Conservation (phyloP, 805 yeast genomes). For the Candida pseudoglaebosa region DNA sequence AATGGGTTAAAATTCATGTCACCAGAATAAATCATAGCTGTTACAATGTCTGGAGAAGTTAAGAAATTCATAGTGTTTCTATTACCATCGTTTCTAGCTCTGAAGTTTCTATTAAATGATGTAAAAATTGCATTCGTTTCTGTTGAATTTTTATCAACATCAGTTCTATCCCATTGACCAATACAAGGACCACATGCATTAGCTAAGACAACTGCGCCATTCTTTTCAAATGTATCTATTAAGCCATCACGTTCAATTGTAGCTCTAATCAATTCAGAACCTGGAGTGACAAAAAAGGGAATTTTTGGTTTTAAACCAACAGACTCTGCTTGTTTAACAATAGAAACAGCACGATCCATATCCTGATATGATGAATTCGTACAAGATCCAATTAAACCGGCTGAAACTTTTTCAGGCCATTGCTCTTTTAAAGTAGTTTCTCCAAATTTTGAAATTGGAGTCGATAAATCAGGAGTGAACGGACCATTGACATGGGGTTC, state of each 20-base stretch:
- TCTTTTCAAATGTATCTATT: slow-evolving; percentile 70
- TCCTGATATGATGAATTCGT: slow-evolving; percentile 98
- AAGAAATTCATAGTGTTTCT: slow-evolving; percentile 95
- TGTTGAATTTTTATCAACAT: slow-evolving; percentile 57
- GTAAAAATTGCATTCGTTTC: slow-evolving; percentile 89
- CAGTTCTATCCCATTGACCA: slow-evolving; percentile 98
- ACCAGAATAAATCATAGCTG: slow-evolving; percentile 95
- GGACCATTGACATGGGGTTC: slow-evolving; percentile 98
- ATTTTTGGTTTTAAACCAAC: slow-evolving; percentile 88
- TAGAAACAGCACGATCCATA: slow-evolving; percentile 93
- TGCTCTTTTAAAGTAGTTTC: slow-evolving; percentile 62
- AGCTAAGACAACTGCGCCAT: slow-evolving; percentile 90
- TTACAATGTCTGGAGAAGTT: slow-evolving; percentile 97
- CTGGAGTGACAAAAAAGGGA: slow-evolving; percentile 94
- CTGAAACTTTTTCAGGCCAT: slow-evolving; percentile 86
- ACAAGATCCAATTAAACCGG: slow-evolving; percentile 96
- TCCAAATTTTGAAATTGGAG: slow-evolving; percentile 83
- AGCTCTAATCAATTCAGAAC: slow-evolving; percentile 97
- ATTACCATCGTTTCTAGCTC: slow-evolving; percentile 98
- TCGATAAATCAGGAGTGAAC: slow-evolving; percentile 95
- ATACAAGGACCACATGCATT: slow-evolving; percentile 99
- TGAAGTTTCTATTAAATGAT: slow-evolving; percentile 95
- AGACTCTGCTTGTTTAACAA: slow-evolving; percentile 79
- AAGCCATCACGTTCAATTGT: slow-evolving; percentile 95
- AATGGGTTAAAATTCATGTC: slow-evolving; percentile 88